A percentile compares a stretch with the other conserved stretches of the same genome.
Conservation (phyloP, 805 yeast genomes). For the Wickerhamiella sergipiensis region DNA sequence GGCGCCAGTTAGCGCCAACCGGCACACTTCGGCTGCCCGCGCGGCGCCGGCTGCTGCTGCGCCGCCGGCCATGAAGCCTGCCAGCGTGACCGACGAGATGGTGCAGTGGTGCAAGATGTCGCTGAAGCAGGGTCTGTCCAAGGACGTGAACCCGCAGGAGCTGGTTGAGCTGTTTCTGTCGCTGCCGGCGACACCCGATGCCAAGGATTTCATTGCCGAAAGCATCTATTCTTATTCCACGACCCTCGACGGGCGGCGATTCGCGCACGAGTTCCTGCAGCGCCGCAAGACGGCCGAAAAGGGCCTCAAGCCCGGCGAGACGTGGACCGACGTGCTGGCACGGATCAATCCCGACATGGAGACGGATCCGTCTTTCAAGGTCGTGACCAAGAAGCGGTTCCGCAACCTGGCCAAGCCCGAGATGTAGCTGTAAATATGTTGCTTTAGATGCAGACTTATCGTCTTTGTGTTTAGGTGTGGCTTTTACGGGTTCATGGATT, state of each 20-base stretch:
- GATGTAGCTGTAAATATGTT: neutral
- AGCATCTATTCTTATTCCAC: constrained; percentile 62
- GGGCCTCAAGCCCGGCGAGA: constrained; percentile 31
- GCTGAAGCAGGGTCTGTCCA: constrained; percentile 39
- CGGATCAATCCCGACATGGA: constrained; percentile 23
- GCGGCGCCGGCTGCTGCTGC: neutral
- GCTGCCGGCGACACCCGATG: constrained; percentile 62
- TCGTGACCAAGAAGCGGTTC: constrained; percentile 40
- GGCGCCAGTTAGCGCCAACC: constrained; percentile 6
- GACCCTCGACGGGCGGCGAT: constrained; percentile 87
- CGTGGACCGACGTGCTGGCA: constrained; percentile 63
- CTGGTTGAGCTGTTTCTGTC: constrained; percentile 67
- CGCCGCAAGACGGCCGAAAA: constrained; percentile 62
- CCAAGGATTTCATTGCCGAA: constrained; percentile 78
- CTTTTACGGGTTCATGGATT: no score
- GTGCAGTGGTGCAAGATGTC: constrained; percentile 28
- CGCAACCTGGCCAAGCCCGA: constrained; percentile 14
- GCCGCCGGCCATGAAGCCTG: constrained; percentile 7
- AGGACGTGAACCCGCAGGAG: constrained; percentile 65
- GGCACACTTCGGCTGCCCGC: constrained; percentile 3
- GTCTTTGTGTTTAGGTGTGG: no score
- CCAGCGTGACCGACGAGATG: constrained; percentile 25
- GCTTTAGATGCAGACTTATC: no score
- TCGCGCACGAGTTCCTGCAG: constrained; percentile 79
- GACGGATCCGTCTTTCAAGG: constrained; percentile 38